These are phyloP conservation scores for Rhizophora mangle DNA, from an alignment of 345 rosid species.

Conservation along the genomic window DNA sequence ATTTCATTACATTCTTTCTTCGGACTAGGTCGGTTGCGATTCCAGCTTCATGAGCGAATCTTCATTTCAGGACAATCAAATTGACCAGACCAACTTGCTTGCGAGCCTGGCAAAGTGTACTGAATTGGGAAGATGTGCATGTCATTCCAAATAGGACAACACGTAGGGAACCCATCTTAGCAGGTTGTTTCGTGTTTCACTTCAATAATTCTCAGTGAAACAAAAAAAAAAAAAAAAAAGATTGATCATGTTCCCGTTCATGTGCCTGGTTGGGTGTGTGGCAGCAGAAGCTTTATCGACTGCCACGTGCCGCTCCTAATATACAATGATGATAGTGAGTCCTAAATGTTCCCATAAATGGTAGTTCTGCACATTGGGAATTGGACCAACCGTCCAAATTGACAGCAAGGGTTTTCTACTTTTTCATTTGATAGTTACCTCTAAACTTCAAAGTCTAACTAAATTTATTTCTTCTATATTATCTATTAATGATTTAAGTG, in stretches of 20 bases:
- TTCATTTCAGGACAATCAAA: background rate
- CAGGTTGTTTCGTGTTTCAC: background rate
- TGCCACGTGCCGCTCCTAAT: background rate
- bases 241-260: background rate
- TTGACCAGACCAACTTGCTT: constrained; percentile 11
- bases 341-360: background rate
- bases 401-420: too few species aligned
- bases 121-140: constrained; percentile 9
- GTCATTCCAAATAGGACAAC: constrained; percentile 11
- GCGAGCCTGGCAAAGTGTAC: constrained; percentile 35
- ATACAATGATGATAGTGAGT: background rate
- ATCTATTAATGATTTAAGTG: too few species aligned
- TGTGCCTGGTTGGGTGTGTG: background rate
- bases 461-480: too few species aligned
- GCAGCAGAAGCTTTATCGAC: background rate
- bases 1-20: too few species aligned
- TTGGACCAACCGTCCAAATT: constrained; percentile 1
- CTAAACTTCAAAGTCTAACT: too few species aligned
- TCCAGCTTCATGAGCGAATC: background rate
- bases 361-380: background rate
- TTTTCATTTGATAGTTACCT: too few species aligned
- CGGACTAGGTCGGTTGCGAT: too few species aligned
- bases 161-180: background rate
- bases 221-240: background rate
- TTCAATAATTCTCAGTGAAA: constrained; percentile 3